phyloP scores from a whole-genome alignment of 2,329 filamentous ascomycete genomes.

The Drechmeria coniospora region DNA sequence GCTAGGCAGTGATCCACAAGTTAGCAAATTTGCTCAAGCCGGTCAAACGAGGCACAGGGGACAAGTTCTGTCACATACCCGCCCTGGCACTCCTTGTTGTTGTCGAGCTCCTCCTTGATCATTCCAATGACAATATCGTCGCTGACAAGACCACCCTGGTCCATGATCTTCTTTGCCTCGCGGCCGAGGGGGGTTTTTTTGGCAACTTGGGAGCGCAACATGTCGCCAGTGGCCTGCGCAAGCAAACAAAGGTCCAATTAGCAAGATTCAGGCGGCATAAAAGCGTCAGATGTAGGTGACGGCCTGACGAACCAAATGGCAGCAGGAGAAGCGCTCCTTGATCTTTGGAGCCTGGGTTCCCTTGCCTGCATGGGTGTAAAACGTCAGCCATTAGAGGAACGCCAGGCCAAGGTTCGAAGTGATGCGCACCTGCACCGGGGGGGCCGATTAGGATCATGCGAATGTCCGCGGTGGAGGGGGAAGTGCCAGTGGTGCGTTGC shows the following conservation, averaged over 20 bases:
- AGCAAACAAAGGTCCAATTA: conserved; percentile 4
- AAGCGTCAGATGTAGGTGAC: no score
- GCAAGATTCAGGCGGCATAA: conserved; percentile 3
- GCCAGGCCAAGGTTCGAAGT: no score
- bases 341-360: conserved; percentile 96
- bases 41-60: background rate
- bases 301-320: conserved; percentile 80
- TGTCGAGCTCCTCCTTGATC: conserved; percentile 95
- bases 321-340: conserved; percentile 95
- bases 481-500: conserved; percentile 45
- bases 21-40: background rate
- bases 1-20: conserved; percentile 27
- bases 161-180: conserved; percentile 99
- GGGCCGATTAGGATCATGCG: conserved; percentile 97
- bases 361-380: conserved; percentile 52
- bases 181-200: conserved; percentile 90
- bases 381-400: conserved; percentile 1
- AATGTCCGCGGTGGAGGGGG: conserved; percentile 46
- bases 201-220: conserved; percentile 95
- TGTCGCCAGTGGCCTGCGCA: conserved; percentile 83
- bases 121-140: conserved; percentile 99
- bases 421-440: conserved; percentile 73
- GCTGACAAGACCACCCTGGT: conserved; percentile 89
- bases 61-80: conserved; percentile 45
- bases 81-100: conserved; percentile 89